Evolutionary conservation across 805 yeast genomes (phyloP), one percentile per base, ranked within the genome.

Genomic region (Clavispora vitiphila): DNA sequence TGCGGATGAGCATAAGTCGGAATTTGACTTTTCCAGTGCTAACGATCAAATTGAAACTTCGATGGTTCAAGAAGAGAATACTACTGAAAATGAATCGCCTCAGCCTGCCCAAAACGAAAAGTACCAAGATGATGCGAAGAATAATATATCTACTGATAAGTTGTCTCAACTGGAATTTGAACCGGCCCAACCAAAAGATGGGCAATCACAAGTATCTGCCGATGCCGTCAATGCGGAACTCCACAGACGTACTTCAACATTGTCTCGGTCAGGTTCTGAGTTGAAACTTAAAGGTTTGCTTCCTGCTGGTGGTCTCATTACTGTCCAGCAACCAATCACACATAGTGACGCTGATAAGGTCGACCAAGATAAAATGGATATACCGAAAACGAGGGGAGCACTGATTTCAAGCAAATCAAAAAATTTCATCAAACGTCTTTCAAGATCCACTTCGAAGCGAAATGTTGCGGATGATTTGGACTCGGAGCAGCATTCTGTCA

Each of bases 341-440:
- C 3, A 12, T 7, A 34, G 14, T 34, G 37, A 34, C 2, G 21
- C 27, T 3, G 19, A 21, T 14, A 26, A 18, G 10, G 4, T 25
- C 11, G 43, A 44, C 36, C 47, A 49, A 35, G 54, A 51, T 6
- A 56, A 53, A 32, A 46, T 54, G 27, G 32, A 29, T 4, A 9
- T 29, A 4, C 20, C 32, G 4, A 46, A 44, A 25, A 54, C 65
- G 1, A 48, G 56, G 32, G 52, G 45, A n/a, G 50, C 60, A 19
- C 59, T 67, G 7, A 43, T 62, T 20, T 44, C 61, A 1, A 51
- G 55, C 18, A 58, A 53, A 31, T 61, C 71, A 0, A 61, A 57
- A 40, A 61, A 53, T 30, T 50, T 67, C 24, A 61, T 67, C 44
- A 65, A 60, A 38, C 43, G 70, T 27, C 50, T 67, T 8, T 67